A percentile compares a stretch with the other conserved stretches of the same genome.
Evolutionary conservation across 768 basidiomycete species (phyloP).

Genomic region (Agrocybe praecox): DNA sequence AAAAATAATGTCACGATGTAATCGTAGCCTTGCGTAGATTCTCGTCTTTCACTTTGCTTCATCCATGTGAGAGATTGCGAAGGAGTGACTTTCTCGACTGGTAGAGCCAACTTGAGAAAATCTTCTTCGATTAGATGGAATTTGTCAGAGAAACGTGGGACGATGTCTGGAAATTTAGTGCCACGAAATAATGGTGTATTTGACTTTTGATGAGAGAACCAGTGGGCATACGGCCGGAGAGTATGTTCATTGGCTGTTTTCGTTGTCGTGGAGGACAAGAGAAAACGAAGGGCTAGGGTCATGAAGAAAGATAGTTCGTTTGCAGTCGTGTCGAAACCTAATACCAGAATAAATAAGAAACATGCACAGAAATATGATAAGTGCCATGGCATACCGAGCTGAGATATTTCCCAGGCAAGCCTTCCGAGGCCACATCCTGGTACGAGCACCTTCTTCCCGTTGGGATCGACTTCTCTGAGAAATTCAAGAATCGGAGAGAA

Average conservation of each 20-base stretch:
- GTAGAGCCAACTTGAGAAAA: slow-evolving; percentile 45
- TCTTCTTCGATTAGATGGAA: slow-evolving; percentile 58
- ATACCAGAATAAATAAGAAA: not conserved
- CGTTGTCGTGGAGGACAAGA: slow-evolving; percentile 52
- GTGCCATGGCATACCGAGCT: slow-evolving; percentile 44
- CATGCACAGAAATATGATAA: not conserved
- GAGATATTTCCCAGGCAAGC: slow-evolving; percentile 69
- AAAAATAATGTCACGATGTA: slow-evolving; percentile 68
- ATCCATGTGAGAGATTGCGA: slow-evolving; percentile 18
- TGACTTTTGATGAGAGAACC: slow-evolving; percentile 70
- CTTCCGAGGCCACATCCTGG: slow-evolving; percentile 68
- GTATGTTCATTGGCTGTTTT: slow-evolving; percentile 45
- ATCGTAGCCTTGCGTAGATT: slow-evolving; percentile 45
- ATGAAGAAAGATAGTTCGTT: slow-evolving; percentile 70
- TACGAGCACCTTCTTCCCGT: slow-evolving; percentile 49
- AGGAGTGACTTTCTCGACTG: slow-evolving; percentile 19
- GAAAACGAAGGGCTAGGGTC: slow-evolving; percentile 60
- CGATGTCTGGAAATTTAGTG: slow-evolving; percentile 60
- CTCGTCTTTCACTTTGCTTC: not conserved
- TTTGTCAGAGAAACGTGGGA: slow-evolving; percentile 47
- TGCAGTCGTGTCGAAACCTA: slow-evolving; percentile 59
- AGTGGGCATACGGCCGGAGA: slow-evolving; percentile 63
- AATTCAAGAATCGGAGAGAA: slow-evolving; percentile 59
- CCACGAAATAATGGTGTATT: slow-evolving; percentile 50
- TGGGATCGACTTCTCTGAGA: slow-evolving; percentile 36